These are phyloP conservation scores for Blastobotrys persicus DNA, from an alignment of 1,139 yeast genomes.

Conservation along the genomic window DNA sequence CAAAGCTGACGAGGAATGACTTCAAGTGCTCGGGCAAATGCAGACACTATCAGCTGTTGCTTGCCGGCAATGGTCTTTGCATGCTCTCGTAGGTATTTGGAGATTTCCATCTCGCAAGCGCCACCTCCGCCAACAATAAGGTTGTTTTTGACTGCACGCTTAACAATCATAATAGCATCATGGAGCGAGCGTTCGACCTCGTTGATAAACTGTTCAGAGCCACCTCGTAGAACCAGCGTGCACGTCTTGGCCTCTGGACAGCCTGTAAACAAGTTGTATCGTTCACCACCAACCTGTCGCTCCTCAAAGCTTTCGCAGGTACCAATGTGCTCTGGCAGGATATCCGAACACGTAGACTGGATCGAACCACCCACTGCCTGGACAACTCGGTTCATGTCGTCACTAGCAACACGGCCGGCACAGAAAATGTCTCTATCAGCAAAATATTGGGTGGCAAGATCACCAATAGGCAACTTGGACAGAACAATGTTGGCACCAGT, in stretches of 20 bases:
- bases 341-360: constrained; percentile 86
- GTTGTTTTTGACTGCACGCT: constrained; percentile 85
- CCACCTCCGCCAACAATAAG: constrained; percentile 98
- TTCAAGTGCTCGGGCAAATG: constrained; percentile 92
- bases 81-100: constrained; percentile 81
- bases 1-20: constrained; percentile 95
- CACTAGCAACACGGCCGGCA: constrained; percentile 90
- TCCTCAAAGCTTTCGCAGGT: constrained; percentile 87
- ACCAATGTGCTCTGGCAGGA: constrained; percentile 70
- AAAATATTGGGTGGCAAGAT: constrained; percentile 94
- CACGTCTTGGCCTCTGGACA: constrained; percentile 93
- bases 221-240: constrained; percentile 91
- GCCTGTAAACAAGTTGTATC: constrained; percentile 89
- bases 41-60: constrained; percentile 87
- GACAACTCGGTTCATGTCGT: constrained; percentile 89
- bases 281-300: constrained; percentile 90
- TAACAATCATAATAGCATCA: constrained; percentile 98
- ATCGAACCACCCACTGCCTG: constrained; percentile 92
- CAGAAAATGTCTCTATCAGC: constrained; percentile 96
- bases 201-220: constrained; percentile 97
- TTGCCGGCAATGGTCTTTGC: constrained; percentile 90
- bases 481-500: constrained; percentile 92
- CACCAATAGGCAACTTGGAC: constrained; percentile 96
- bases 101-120: constrained; percentile 96
- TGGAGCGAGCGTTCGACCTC: constrained; percentile 97